A percentile compares a stretch with the other conserved stretches of the same genome.
Conservation (phyloP, 2,329 filamentous ascomycete genomes). For the Penicillium sp. region DNA sequence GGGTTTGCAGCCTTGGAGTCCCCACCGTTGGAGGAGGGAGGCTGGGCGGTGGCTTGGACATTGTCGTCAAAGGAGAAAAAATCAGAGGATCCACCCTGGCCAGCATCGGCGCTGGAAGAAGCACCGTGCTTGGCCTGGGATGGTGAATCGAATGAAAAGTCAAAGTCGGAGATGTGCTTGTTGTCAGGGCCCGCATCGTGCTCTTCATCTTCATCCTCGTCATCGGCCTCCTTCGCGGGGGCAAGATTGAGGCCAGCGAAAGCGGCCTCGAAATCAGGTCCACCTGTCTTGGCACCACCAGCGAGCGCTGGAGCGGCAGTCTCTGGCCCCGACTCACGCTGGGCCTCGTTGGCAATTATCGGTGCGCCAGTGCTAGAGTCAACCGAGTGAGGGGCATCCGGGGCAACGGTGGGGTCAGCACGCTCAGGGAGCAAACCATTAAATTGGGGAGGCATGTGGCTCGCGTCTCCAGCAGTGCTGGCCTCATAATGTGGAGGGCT, state of each 20-base stretch:
- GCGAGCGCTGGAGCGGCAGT: conserved; percentile 19
- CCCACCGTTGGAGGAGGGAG: conserved; percentile 41
- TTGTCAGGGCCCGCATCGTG: conserved; percentile 34
- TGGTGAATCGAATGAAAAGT: conserved; percentile 50
- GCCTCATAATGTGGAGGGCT: conserved; percentile 53
- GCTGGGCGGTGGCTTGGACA: conserved; percentile 40
- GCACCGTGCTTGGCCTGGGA: conserved; percentile 31
- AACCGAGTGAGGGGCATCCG: conserved; percentile 43
- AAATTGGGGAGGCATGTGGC: conserved; percentile 40
- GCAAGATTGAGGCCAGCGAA: conserved; percentile 49
- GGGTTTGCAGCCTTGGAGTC: conserved; percentile 54
- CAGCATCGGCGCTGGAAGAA: conserved; percentile 22
- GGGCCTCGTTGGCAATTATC: conserved; percentile 38
- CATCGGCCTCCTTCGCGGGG: conserved; percentile 47
- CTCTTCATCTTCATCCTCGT: conserved; percentile 67
- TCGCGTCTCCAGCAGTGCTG: conserved; percentile 23
- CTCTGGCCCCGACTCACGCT: conserved; percentile 19
- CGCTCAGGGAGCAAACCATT: conserved; percentile 43
- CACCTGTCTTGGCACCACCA: conserved; percentile 33
- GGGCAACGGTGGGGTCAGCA: conserved; percentile 40
- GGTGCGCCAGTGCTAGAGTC: conserved; percentile 40
- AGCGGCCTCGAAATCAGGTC: conserved; percentile 49
- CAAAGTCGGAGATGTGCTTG: conserved; percentile 43
- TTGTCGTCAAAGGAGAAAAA: conserved; percentile 43
- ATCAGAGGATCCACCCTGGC: conserved; percentile 32